These are phyloP conservation scores for Penstemon eatonii DNA, from an alignment of 257 asterid genomes.

Conservation along the genomic window DNA sequence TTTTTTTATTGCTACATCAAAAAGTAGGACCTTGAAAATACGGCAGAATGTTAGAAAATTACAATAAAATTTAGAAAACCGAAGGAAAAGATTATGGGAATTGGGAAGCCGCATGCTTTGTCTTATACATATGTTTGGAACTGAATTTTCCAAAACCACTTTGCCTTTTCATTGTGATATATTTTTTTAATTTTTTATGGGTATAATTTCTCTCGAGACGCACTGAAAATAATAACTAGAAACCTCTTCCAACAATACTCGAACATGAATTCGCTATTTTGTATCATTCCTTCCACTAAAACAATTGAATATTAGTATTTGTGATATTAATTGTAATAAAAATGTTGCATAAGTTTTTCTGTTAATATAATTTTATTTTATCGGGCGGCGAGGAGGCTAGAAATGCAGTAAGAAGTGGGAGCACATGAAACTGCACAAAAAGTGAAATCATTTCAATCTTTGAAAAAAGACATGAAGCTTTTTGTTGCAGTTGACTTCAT, in stretches of 20 bases:
- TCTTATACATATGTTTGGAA: slow-evolving; percentile 27
- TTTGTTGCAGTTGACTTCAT: neutral
- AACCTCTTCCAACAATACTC: too few relatives aligned
- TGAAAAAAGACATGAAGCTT: neutral
- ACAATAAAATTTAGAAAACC: slow-evolving; percentile 20
- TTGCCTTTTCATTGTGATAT: neutral
- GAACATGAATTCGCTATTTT: too few relatives aligned
- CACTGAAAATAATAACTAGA: too few relatives aligned
- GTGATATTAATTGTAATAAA: neutral
- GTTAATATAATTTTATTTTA: neutral
- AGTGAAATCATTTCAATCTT: slow-evolving; percentile 7
- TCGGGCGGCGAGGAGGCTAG: neutral
- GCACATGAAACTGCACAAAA: slow-evolving; percentile 6
- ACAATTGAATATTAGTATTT: too few relatives aligned
- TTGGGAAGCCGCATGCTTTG: slow-evolving; percentile 36
- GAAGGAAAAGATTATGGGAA: slow-evolving; percentile 32
- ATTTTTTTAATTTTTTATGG: too few relatives aligned
- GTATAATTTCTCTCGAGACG: too few relatives aligned
- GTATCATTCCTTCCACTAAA: too few relatives aligned
- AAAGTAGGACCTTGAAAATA: slow-evolving; percentile 20
- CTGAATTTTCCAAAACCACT: slow-evolving; percentile 11
- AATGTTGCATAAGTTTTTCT: neutral
- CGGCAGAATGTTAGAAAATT: slow-evolving; percentile 35
- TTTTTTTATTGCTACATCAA: neutral
- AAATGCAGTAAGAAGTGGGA: neutral